phyloP scores from a whole-genome alignment of 1,284 basidiomycete species.

The Fomitiporia mediterranea region DNA sequence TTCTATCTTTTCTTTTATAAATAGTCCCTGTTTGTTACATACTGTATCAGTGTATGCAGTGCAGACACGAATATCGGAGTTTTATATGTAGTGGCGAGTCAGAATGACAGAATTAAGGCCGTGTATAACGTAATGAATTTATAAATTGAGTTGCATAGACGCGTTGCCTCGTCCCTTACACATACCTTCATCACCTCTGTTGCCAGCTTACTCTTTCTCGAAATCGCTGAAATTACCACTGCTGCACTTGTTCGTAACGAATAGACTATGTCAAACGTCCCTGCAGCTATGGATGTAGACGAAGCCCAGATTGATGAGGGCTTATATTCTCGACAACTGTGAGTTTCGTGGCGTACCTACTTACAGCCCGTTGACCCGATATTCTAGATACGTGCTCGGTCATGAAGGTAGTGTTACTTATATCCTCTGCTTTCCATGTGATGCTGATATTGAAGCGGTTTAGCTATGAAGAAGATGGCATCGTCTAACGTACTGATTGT shows the following conservation, averaged over 20 bases:
- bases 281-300: slow-evolving; percentile 75
- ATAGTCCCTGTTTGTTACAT: too few relatives aligned
- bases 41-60: too few relatives aligned
- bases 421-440: slow-evolving; percentile 12
- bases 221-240: slow-evolving; percentile 48
- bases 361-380: slow-evolving; percentile 25
- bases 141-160: neutral
- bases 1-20: too few relatives aligned
- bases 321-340: slow-evolving; percentile 95
- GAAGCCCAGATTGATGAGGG: slow-evolving; percentile 86
- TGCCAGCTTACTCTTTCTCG: too few relatives aligned
- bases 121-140: neutral
- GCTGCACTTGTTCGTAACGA: neutral
- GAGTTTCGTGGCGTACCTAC: slow-evolving; percentile 34
- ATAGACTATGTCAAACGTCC: slow-evolving; percentile 47
- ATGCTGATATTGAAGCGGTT: slow-evolving; percentile 9
- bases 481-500: slow-evolving; percentile 93
- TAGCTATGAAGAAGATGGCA: slow-evolving; percentile 99
- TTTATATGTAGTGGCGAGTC: neutral
- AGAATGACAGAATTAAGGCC: too few relatives aligned
- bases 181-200: slow-evolving; percentile 52
- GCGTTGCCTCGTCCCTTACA: slow-evolving; percentile 12
- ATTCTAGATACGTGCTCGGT: slow-evolving; percentile 84
- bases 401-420: slow-evolving; percentile 71
- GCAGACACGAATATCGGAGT: too few relatives aligned